Evolutionary conservation across 192 early-diverging fungal genomes (phyloP).

Genomic region (Rhizophagus prolifer): DNA sequence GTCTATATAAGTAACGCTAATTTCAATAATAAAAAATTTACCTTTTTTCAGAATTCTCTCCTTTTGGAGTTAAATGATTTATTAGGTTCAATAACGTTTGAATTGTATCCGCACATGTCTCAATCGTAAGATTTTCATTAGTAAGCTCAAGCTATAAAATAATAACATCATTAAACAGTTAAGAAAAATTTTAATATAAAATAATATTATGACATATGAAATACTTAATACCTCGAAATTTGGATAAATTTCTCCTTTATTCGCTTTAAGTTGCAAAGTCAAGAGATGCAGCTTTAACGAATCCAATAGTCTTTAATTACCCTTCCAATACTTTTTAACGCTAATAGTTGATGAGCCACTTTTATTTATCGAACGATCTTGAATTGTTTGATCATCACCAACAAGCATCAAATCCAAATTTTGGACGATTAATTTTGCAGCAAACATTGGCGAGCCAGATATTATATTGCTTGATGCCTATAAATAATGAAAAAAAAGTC

Average conservation of each 20-base stretch:
- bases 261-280: conserved; percentile 38
- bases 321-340: conserved; percentile 28
- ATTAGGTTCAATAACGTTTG: conserved; percentile 54
- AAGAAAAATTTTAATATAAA: not conserved
- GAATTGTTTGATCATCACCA: conserved; percentile 42
- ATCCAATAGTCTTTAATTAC: conserved; percentile 39
- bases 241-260: conserved; percentile 37
- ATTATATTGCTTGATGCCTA: conserved; percentile 58
- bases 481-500: not conserved
- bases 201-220: not conserved
- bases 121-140: conserved; percentile 59
- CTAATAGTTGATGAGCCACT: not conserved
- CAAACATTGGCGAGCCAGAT: conserved; percentile 60
- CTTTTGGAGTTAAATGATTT: conserved; percentile 40
- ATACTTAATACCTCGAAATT: conserved; percentile 30
- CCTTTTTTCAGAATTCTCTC: conserved; percentile 30
- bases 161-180: not conserved
- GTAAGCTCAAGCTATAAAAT: conserved; percentile 51
- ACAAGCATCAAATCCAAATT: conserved; percentile 53
- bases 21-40: conserved; percentile 21
- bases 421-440: conserved; percentile 49
- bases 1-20: not conserved
- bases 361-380: conserved; percentile 10
- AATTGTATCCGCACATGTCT: conserved; percentile 69
- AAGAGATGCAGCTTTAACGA: conserved; percentile 35